A percentile compares a stretch with the other conserved stretches of the same genome.
Conservation (phyloP, 805 yeast genomes). For the Metschnikowia hibisci region DNA sequence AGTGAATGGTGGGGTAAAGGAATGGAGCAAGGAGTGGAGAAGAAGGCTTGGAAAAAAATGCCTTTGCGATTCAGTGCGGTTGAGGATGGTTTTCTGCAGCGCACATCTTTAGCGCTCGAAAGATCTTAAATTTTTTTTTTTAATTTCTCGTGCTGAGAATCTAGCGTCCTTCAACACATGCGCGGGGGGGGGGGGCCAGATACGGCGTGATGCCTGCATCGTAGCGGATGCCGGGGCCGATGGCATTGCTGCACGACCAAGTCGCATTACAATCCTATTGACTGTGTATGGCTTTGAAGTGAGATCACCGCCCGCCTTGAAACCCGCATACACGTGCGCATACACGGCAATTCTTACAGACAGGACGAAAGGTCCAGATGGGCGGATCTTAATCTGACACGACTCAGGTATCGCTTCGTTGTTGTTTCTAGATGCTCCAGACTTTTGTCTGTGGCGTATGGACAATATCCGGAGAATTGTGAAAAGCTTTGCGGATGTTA, state of each 20-base stretch:
- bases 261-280: not conserved
- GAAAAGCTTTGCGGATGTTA: not conserved
- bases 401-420: no score
- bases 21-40: not conserved
- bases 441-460: not conserved
- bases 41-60: not conserved
- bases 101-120: constrained; percentile 5
- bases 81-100: constrained; percentile 6
- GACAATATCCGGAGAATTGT: not conserved
- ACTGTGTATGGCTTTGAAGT: not conserved
- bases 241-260: not conserved
- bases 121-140: constrained; percentile 3
- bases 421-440: no score
- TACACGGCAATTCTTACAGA: not conserved
- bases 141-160: constrained; percentile 1
- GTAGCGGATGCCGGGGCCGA: not conserved
- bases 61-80: constrained; percentile 4
- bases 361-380: no score
- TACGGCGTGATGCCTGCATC: not conserved
- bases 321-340: not conserved
- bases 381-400: no score
- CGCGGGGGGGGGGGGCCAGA: constrained; percentile 4
- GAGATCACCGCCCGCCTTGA: not conserved
- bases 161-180: not conserved
- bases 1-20: not conserved